phyloP scores from a whole-genome alignment of 257 asterid species.

The Phtheirospermum japonicum region DNA sequence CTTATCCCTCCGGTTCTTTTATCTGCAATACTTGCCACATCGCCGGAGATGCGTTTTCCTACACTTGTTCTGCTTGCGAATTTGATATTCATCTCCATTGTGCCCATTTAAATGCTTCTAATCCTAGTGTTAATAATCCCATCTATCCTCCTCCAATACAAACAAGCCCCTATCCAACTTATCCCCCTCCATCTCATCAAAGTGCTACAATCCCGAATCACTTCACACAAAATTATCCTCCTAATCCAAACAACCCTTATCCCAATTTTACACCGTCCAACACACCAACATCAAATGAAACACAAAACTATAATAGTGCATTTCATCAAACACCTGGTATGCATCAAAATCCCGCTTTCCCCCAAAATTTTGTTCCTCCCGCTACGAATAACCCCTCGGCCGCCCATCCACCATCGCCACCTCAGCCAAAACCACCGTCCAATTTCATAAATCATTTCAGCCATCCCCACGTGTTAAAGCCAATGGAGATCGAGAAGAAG shows the following conservation, averaged over 20 bases:
- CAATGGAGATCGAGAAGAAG: conserved; percentile 34
- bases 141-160: conserved; percentile 28
- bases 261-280: not conserved
- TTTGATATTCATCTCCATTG: conserved; percentile 59
- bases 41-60: conserved; percentile 43
- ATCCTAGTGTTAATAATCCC: conserved; percentile 7
- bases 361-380: not conserved
- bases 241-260: not conserved
- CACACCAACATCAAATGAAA: too few species aligned
- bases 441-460: conserved; percentile 26
- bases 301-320: not conserved
- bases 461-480: conserved; percentile 35
- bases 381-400: not conserved
- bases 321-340: not conserved
- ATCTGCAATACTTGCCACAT: conserved; percentile 43
- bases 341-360: not conserved
- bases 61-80: conserved; percentile 49
- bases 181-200: conserved; percentile 1
- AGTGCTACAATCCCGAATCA: not conserved
- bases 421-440: conserved; percentile 27
- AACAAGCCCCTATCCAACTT: not conserved
- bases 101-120: conserved; percentile 26
- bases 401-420: conserved; percentile 22
- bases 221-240: not conserved
- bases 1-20: conserved; percentile 46